Percentiles rank a stretch among this genome's conserved stretches.
Evolutionary conservation across 164 flowering plant species (phyloP).

Genomic region (Magnolia kwangsiensis): DNA sequence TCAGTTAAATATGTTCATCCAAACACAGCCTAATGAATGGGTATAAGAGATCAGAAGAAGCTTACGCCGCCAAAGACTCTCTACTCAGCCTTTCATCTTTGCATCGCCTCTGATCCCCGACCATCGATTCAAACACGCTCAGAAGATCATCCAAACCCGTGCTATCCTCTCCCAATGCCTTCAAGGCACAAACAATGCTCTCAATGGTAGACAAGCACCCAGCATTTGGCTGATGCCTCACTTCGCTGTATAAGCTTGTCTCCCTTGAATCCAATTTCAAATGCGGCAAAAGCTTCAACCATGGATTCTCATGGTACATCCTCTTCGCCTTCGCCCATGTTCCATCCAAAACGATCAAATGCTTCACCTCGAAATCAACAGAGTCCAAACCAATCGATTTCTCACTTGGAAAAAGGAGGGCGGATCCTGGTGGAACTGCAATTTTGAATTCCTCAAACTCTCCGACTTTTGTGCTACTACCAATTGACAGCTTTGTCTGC

Average conservation of each 20-base stretch:
- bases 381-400: conserved; percentile 37
- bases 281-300: conserved; percentile 82
- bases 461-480: conserved; percentile 24
- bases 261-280: conserved; percentile 58
- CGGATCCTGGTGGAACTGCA: conserved; percentile 62
- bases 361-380: conserved; percentile 54
- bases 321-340: conserved; percentile 88
- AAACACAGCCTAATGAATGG: too few species aligned
- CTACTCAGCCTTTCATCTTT: conserved; percentile 58
- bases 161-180: conserved; percentile 52
- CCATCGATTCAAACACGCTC: conserved; percentile 80
- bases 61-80: conserved; percentile 10
- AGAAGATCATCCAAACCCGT: conserved; percentile 59
- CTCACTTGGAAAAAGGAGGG: conserved; percentile 63
- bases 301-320: conserved; percentile 81
- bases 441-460: conserved; percentile 56
- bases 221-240: conserved; percentile 67
- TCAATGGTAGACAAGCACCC: conserved; percentile 87
- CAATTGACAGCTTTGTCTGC: conserved; percentile 22
- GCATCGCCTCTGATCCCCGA: conserved; percentile 71
- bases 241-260: conserved; percentile 69
- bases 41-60: not conserved
- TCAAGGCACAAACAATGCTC: conserved; percentile 73
- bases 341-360: conserved; percentile 86
- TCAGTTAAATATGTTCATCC: too few species aligned